Evolutionary conservation across 345 rosid species (phyloP), one percentile per base, ranked within the genome.

Genomic region (Streptanthus diversifolius): DNA sequence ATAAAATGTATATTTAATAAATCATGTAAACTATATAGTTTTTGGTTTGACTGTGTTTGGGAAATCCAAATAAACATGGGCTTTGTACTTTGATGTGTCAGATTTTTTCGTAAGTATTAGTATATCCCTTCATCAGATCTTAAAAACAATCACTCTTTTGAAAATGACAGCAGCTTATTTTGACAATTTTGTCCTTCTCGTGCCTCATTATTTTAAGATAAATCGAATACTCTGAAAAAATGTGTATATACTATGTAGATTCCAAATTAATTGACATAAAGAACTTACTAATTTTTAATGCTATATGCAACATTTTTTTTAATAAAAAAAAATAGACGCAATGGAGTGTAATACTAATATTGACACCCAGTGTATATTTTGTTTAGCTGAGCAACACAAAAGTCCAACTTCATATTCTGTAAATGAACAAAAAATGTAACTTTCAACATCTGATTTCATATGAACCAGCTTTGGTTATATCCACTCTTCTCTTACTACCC

Each of bases 401-500:
- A 2, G 32, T 37, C 43, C 32, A 43, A 10, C 9, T 22, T 29
- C 18, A 12, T 44, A 55, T 54, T 40, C 14, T 18, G 40, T 12
- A 37, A 68, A 68, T 24, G 30, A 14, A 44, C 43, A 69, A 57
- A 58, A 58, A 24, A n/a, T 54, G 18, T 33, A 37, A 18, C 43
- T 57, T 53, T 63, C 19, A 87, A 84, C 93, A 86, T 82, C 93
- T 87, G 69, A 86, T 81, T 86, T 88, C 88, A 3, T 85, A 87
- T 2, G 88, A 87, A 40, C 97, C 93, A 25, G 88, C 95, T 76
- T 87, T 88, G 30, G 92, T 86, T 29, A 91, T 83, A 63, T 22
- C 96, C 92, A 66, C 92, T 91, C 83, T 91, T 88, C 83, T 91
- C 87, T n/a, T n/a, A n/a, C 75, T 91, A 49, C 93, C 90, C 93